Evolutionary conservation across 2,329 filamentous ascomycete species (phyloP).

Genomic region (Paecilomyces formosus): DNA sequence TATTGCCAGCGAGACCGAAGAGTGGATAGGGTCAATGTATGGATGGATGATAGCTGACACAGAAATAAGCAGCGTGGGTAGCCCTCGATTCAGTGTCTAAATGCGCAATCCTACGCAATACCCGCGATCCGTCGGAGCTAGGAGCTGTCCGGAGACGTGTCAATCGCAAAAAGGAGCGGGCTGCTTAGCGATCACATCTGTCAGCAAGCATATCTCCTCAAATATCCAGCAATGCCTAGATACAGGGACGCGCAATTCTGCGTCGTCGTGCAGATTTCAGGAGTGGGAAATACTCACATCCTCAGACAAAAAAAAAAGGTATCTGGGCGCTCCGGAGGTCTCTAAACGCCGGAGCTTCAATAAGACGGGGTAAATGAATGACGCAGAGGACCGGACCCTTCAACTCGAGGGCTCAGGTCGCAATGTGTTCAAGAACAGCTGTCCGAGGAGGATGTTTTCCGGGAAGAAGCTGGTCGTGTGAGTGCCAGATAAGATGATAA

Average conservation of each 20-base stretch:
- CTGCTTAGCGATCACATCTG: background rate
- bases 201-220: background rate
- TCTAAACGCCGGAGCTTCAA: background rate
- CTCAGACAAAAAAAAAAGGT: background rate
- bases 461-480: background rate
- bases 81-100: background rate
- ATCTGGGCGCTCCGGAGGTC: background rate
- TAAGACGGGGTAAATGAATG: background rate
- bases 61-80: background rate
- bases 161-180: background rate
- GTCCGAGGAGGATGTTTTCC: background rate
- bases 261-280: background rate
- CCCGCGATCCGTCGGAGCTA: background rate
- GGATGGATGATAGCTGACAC: background rate
- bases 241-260: background rate
- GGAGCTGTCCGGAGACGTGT: background rate
- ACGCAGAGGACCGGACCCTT: background rate
- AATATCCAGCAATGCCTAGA: background rate
- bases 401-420: background rate
- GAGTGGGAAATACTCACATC: background rate
- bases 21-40: background rate
- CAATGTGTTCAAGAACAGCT: background rate
- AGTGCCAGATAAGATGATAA: slow-evolving; percentile 5
- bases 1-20: slow-evolving; percentile 10
- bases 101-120: background rate